Conservation (phyloP, 768 basidiomycete species). For the Suillus subluteus region DNA sequence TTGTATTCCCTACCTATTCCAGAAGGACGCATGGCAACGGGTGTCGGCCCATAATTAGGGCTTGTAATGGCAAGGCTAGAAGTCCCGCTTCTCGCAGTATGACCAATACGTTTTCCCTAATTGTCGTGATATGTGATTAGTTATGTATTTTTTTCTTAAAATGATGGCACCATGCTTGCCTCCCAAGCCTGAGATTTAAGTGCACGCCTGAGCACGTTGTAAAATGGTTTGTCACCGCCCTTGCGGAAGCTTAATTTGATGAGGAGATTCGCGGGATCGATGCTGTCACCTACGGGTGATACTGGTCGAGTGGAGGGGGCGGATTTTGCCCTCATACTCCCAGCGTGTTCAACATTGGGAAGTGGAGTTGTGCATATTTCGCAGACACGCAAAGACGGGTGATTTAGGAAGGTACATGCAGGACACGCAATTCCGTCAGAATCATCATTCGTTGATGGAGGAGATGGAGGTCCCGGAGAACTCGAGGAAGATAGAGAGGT, state of each 20-base stretch:
- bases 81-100: slow-evolving; percentile 21
- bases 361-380: slow-evolving; percentile 86
- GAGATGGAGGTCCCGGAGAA: slow-evolving; percentile 22
- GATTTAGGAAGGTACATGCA: slow-evolving; percentile 93
- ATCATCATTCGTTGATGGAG: slow-evolving; percentile 24
- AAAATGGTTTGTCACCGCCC: slow-evolving; percentile 86
- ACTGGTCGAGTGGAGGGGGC: slow-evolving; percentile 68
- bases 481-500: slow-evolving; percentile 28
- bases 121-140: background rate
- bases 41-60: slow-evolving; percentile 21
- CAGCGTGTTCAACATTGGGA: slow-evolving; percentile 34
- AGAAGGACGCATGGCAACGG: slow-evolving; percentile 24
- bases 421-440: slow-evolving; percentile 63
- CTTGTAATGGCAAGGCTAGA: slow-evolving; percentile 24
- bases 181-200: slow-evolving; percentile 80
- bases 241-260: slow-evolving; percentile 90
- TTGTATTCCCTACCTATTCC: slow-evolving; percentile 31
- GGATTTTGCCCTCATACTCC: slow-evolving; percentile 49
- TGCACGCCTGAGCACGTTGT: slow-evolving; percentile 72
- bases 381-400: slow-evolving; percentile 69
- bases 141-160: background rate
- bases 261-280: slow-evolving; percentile 43
- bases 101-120: slow-evolving; percentile 37
- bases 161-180: slow-evolving; percentile 39
- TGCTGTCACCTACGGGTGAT: slow-evolving; percentile 42